Base-by-base conservation (phyloP, 192 early-diverging fungal genomes). In the Ambispora gerdemannii region DNA sequence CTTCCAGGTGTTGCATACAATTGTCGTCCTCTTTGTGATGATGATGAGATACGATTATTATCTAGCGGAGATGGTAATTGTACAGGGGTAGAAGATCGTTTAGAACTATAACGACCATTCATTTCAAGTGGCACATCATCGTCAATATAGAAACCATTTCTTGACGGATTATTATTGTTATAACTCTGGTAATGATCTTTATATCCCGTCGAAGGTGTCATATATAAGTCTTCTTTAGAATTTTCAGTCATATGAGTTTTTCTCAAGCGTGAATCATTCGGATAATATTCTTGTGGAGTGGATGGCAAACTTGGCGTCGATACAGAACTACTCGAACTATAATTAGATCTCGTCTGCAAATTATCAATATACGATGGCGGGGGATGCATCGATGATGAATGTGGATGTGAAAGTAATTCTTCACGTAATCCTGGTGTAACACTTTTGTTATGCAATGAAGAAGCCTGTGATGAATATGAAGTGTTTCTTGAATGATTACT, bases 251-350 rank as follows among this genome's bases (percentile, higher is more conserved):
- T 43, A 15, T 10, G 38, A 56, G 15, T 35, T 58, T 24, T 55
- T 38, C 24, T 69, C 52, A 10, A 58, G 20, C 52, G 50, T 3
- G 28, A 3, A 38, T 69, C 67, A 67, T 53, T 33, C 2, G 24
- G 15, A 52, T 67, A 25, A 31, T 52, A 69, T 34, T 50, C 67
- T 31, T 55, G 35, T 28, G 67, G 67, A 53, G 67, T 69, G 24
- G 67, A 47, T 1, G 67, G 67, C 20, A 24, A 25, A 58, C 67
- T 69, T 38, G 67, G 67, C 24, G 67, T 35, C 49, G 67, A 69
- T 58, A 69, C 33, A 8, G 67, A 69, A 58, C 67, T 69, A 27
- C 15, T 24, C 28, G 50, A 51, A 69, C 67, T 69, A 38, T 25
- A 19, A 69, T 33, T 69, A 17, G 52, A 38, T 15, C 53, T 24